phyloP scores from a whole-genome alignment of 225 moss, liverwort and hornwort species.

The Bryum argenteum region DNA sequence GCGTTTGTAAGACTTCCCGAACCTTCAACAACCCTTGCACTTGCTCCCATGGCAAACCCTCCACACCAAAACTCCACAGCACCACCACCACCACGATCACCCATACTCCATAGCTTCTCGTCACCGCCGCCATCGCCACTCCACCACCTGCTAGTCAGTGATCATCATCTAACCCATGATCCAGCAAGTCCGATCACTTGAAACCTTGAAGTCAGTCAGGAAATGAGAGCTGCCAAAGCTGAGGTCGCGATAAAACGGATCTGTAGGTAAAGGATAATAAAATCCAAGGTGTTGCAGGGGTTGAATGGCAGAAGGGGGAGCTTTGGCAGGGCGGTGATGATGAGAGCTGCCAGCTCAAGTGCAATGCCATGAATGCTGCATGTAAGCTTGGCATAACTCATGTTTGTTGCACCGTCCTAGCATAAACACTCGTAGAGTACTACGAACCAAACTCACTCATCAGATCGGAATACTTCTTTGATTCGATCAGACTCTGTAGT shows the following conservation, averaged over 20 bases:
- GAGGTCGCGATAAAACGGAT: not conserved
- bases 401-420: not conserved
- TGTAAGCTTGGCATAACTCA: not conserved
- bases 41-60: constrained; percentile 40
- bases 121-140: not conserved
- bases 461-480: too few relatives aligned
- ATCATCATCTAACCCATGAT: too few relatives aligned
- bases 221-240: not conserved
- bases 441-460: too few relatives aligned
- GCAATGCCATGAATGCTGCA: not conserved
- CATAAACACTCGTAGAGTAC: too few relatives aligned
- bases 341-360: not conserved
- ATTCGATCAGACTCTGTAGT: too few relatives aligned
- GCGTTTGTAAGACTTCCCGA: constrained; percentile 66
- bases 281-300: not conserved
- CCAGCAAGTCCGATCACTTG: too few relatives aligned
- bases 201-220: too few relatives aligned
- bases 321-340: not conserved
- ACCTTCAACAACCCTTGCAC: constrained; percentile 69
- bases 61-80: constrained; percentile 13
- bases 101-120: too few relatives aligned
- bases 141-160: too few relatives aligned
- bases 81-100: constrained; percentile 7
- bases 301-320: not conserved
- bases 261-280: not conserved